Percentiles rank a stretch among this genome's conserved stretches.
Evolutionary conservation across 2,329 filamentous ascomycete genomes (phyloP).

Genomic region (Fusarium sp.): DNA sequence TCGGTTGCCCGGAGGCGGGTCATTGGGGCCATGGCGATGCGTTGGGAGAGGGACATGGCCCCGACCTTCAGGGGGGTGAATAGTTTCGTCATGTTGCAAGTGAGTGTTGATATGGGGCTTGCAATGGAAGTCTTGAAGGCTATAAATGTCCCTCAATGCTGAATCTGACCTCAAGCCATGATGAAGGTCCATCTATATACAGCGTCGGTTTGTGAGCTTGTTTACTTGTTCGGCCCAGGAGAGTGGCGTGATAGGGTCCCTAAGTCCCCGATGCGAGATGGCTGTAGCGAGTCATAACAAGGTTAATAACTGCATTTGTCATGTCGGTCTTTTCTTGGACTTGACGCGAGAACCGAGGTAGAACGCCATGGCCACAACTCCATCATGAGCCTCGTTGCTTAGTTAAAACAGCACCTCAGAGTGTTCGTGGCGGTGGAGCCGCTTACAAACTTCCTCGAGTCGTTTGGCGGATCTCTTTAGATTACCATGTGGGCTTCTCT

Average conservation of each 20-base stretch:
- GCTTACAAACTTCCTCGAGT: background rate
- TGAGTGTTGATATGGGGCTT: background rate
- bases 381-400: background rate
- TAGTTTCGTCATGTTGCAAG: background rate
- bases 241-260: background rate
- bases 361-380: background rate
- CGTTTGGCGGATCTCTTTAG: background rate
- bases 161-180: background rate
- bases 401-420: background rate
- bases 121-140: background rate
- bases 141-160: background rate
- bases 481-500: background rate
- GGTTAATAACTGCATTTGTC: background rate
- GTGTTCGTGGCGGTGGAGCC: background rate
- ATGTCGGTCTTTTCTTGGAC: background rate
- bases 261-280: background rate
- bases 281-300: background rate
- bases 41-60: background rate
- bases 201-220: background rate
- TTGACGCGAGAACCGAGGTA: background rate
- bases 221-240: background rate
- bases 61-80: background rate
- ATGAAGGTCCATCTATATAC: background rate
- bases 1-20: background rate
- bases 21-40: background rate